Conservation (phyloP, 2,329 filamentous ascomycete genomes). For the Microsporum canis region DNA sequence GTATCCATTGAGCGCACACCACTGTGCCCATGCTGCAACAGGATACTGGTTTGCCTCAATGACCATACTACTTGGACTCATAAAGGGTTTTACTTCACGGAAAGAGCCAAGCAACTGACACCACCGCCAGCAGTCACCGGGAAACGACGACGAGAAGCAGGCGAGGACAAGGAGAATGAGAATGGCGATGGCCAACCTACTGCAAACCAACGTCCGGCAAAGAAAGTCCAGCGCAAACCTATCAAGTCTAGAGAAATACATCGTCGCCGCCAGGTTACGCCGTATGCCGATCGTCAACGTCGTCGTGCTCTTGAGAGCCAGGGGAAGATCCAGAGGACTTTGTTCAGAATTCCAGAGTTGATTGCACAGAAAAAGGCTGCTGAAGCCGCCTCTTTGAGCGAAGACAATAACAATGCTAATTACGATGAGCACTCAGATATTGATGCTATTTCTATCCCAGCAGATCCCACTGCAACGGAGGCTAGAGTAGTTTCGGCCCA, state of each 20-base stretch:
- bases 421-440: conserved; percentile 1
- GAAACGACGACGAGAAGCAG: neutral
- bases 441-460: neutral
- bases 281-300: conserved; percentile 23
- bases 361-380: conserved; percentile 24
- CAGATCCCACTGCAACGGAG: neutral
- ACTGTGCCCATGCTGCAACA: conserved; percentile 10
- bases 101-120: conserved; percentile 10
- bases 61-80: conserved; percentile 8
- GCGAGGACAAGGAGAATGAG: conserved; percentile 1
- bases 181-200: neutral
- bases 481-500: neutral
- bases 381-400: conserved; percentile 1
- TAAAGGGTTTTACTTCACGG: neutral
- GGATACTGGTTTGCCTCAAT: conserved; percentile 10
- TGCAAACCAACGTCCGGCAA: neutral
- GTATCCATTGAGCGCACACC: neutral
- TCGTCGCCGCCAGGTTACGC: conserved; percentile 11
- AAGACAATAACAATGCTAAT: neutral
- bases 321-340: conserved; percentile 25
- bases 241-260: conserved; percentile 9
- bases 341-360: conserved; percentile 25
- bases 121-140: conserved; percentile 5
- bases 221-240: neutral
- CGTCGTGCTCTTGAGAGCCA: conserved; percentile 22